Percentiles rank a stretch among this genome's conserved stretches.
Conservation (phyloP, 441 rosid genomes). For the Pelargonium australe region DNA sequence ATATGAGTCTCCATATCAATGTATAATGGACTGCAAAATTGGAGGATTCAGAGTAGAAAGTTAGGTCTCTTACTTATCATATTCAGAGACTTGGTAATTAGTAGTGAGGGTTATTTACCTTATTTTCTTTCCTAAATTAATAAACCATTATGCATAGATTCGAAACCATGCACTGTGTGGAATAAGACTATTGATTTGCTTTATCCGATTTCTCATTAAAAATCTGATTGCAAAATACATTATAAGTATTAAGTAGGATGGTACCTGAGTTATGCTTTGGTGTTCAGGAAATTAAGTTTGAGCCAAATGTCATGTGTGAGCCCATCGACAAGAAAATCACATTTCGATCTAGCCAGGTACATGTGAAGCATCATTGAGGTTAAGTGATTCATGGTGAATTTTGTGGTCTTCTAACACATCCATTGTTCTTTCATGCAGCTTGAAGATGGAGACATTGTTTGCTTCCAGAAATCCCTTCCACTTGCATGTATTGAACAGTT, state of each 20-base stretch:
- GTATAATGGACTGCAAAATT: too few species aligned
- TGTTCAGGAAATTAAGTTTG: conserved; percentile 60
- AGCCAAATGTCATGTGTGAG: conserved; percentile 62
- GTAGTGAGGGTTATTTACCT: too few species aligned
- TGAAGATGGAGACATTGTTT: conserved; percentile 65
- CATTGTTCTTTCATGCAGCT: conserved; percentile 32
- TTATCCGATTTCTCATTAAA: too few species aligned
- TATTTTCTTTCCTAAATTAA: too few species aligned
- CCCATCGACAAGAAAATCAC: conserved; percentile 43
- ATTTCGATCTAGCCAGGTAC: conserved; percentile 46
- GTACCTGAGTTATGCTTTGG: neutral
- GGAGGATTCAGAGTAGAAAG: too few species aligned
- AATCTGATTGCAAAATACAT: neutral
- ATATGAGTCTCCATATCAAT: too few species aligned
- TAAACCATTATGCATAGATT: too few species aligned
- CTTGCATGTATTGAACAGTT: conserved; percentile 32
- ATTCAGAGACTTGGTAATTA: too few species aligned
- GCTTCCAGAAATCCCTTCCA: conserved; percentile 45
- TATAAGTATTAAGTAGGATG: neutral
- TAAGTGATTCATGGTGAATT: neutral
- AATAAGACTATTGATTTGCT: too few species aligned
- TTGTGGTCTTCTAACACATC: conserved; percentile 17
- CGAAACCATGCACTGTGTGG: too few species aligned
- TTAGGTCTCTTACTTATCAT: too few species aligned
- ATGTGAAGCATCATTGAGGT: neutral